A percentile compares a stretch with the other conserved stretches of the same genome.
phyloP scores from a whole-genome alignment of 202 grass and related monocot genomes.

The Sporobolus alterniflorus region DNA sequence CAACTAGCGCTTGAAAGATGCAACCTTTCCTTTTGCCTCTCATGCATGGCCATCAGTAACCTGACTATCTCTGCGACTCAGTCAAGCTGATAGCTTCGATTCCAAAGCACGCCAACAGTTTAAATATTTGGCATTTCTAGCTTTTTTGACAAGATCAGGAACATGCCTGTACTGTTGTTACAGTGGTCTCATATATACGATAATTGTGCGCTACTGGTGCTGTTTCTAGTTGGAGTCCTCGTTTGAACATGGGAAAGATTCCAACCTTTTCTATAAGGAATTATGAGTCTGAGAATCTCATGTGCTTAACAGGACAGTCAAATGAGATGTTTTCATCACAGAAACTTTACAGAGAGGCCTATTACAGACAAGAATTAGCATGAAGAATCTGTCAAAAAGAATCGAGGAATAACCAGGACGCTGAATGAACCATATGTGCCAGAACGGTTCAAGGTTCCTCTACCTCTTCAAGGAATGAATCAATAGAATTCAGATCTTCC shows the following conservation, averaged over 20 bases:
- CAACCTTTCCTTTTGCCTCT: slow-evolving; percentile 13
- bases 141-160: slow-evolving; percentile 57
- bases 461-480: background rate
- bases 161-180: slow-evolving; percentile 22
- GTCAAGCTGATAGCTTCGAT: slow-evolving; percentile 49
- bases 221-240: slow-evolving; percentile 9
- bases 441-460: slow-evolving; percentile 3
- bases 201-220: background rate
- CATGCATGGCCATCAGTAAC: slow-evolving; percentile 27
- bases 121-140: slow-evolving; percentile 48
- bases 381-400: background rate
- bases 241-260: slow-evolving; percentile 49
- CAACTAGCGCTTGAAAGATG: slow-evolving; percentile 44
- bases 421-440: slow-evolving; percentile 5
- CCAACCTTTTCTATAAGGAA: slow-evolving; percentile 12
- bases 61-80: slow-evolving; percentile 25
- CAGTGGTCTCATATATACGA: slow-evolving; percentile 32
- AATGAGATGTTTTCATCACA: slow-evolving; percentile 37
- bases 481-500: background rate
- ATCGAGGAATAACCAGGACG: background rate
- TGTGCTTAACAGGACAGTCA: slow-evolving; percentile 6
- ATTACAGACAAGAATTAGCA: background rate
- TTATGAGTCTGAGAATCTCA: background rate
- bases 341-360: slow-evolving; percentile 32
- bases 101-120: slow-evolving; percentile 23